Evolutionary conservation across 2,329 filamentous ascomycete genomes (phyloP).

Genomic region (Colletotrichum siamense): DNA sequence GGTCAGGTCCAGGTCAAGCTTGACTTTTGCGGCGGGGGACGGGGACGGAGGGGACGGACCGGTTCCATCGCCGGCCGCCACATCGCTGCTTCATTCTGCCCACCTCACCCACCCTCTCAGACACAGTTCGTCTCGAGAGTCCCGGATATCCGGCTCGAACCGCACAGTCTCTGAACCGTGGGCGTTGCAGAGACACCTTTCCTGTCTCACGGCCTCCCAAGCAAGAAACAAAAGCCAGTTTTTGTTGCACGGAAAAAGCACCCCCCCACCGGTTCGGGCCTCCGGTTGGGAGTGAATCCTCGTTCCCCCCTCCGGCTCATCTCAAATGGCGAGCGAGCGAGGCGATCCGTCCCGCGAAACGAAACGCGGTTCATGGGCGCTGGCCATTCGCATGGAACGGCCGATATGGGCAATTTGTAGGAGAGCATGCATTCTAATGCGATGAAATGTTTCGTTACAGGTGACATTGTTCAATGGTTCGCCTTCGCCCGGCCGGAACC

Average conservation of each 20-base stretch:
- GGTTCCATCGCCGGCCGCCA: neutral
- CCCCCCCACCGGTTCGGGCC: neutral
- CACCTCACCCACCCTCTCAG: neutral
- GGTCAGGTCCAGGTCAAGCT: neutral
- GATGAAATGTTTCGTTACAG: neutral
- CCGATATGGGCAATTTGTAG: neutral
- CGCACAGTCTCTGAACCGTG: neutral
- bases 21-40: neutral
- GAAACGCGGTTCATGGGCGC: neutral
- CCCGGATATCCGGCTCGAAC: neutral
- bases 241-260: neutral
- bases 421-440: neutral
- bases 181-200: fast-evolving
- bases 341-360: neutral
- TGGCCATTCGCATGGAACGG: neutral
- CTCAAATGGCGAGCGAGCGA: neutral
- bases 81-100: neutral
- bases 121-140: neutral
- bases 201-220: neutral
- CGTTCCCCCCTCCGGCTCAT: neutral
- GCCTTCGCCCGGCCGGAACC: neutral
- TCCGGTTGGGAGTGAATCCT: neutral
- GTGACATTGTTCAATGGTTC: neutral
- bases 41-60: neutral
- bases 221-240: neutral